Evolutionary conservation across 352 stramenopile genomes (phyloP).

Genomic region (Phytophthora litchii): DNA sequence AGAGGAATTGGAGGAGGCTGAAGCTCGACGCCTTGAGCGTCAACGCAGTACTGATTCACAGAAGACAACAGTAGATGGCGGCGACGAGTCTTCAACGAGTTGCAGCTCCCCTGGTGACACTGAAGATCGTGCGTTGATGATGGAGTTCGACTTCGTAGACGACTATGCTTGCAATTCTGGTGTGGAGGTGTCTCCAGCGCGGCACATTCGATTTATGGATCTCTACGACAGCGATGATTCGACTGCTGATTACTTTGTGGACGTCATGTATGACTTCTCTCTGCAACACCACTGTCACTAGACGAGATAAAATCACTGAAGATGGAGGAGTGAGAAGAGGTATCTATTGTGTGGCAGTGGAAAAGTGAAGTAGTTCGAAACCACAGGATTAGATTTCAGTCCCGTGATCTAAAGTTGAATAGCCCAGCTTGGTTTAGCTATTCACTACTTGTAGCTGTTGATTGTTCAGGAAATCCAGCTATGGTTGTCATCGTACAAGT

Average conservation of each 20-base stretch:
- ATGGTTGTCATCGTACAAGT: too few relatives aligned
- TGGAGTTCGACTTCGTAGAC: slow-evolving; percentile 85
- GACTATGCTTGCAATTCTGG: slow-evolving; percentile 54
- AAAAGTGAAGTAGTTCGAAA: not conserved
- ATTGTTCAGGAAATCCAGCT: too few relatives aligned
- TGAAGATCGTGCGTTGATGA: slow-evolving; percentile 44
- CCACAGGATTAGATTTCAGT: too few relatives aligned
- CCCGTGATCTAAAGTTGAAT: too few relatives aligned
- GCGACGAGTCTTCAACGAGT: slow-evolving; percentile 29
- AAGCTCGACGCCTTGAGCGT: slow-evolving; percentile 36
- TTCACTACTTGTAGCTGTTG: too few relatives aligned
- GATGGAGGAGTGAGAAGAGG: slow-evolving; percentile 2
- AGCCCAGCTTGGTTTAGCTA: too few relatives aligned
- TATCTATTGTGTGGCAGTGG: slow-evolving; percentile 27
- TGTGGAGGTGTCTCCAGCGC: slow-evolving; percentile 51
- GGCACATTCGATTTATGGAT: slow-evolving; percentile 69
- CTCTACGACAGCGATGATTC: slow-evolving; percentile 60
- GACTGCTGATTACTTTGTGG: slow-evolving; percentile 62
- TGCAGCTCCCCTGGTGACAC: slow-evolving; percentile 24
- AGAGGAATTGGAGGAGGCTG: slow-evolving; percentile 48
- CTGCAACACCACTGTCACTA: slow-evolving; percentile 32
- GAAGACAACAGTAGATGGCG: slow-evolving; percentile 10
- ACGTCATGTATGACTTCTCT: slow-evolving; percentile 69
- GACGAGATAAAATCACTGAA: not conserved
- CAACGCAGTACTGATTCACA: slow-evolving; percentile 20